phyloP scores from a whole-genome alignment of 2,329 filamentous ascomycete species.

The Metarhizium rileyi region DNA sequence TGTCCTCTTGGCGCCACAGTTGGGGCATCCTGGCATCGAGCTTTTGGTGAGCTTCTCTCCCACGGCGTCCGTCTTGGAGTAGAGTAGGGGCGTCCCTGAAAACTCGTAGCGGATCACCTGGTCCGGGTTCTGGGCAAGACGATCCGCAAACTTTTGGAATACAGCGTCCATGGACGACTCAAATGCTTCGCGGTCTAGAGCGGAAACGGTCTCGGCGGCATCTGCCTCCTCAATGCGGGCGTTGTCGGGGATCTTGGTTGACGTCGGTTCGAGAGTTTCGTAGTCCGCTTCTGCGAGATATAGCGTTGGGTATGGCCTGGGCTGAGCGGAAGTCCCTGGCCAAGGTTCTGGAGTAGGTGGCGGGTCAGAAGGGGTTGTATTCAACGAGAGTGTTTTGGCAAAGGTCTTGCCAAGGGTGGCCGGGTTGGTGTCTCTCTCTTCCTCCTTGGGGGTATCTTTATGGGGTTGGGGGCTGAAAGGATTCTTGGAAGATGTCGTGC shows the following conservation, averaged over 20 bases:
- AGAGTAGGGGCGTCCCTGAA: constrained; percentile 63
- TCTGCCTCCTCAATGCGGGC: constrained; percentile 32
- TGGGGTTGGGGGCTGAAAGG: neutral
- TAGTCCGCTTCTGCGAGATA: constrained; percentile 85
- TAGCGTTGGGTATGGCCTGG: constrained; percentile 62
- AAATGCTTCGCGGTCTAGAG: constrained; percentile 60
- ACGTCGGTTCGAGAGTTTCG: constrained; percentile 65
- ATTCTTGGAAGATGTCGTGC: constrained; percentile 22
- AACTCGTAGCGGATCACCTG: constrained; percentile 78
- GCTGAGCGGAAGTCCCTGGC: constrained; percentile 58
- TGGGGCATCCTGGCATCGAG: constrained; percentile 63
- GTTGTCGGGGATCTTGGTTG: constrained; percentile 39
- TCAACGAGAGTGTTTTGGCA: constrained; percentile 66
- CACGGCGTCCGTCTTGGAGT: constrained; percentile 66
- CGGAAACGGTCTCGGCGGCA: constrained; percentile 25
- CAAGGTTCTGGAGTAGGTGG: constrained; percentile 54
- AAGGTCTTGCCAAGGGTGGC: constrained; percentile 50
- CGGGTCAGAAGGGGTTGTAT: constrained; percentile 34
- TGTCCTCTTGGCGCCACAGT: constrained; percentile 63
- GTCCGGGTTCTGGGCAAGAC: constrained; percentile 70
- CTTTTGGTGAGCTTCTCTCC: constrained; percentile 49
- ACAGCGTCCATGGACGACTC: constrained; percentile 66
- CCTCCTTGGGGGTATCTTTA: constrained; percentile 8
- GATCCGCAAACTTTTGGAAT: constrained; percentile 73
- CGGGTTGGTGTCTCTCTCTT: constrained; percentile 15